Evolutionary conservation across 176 grass and related monocot genomes (phyloP), one percentile per base, ranked within the genome.

Genomic region (Eragrostis curvula): DNA sequence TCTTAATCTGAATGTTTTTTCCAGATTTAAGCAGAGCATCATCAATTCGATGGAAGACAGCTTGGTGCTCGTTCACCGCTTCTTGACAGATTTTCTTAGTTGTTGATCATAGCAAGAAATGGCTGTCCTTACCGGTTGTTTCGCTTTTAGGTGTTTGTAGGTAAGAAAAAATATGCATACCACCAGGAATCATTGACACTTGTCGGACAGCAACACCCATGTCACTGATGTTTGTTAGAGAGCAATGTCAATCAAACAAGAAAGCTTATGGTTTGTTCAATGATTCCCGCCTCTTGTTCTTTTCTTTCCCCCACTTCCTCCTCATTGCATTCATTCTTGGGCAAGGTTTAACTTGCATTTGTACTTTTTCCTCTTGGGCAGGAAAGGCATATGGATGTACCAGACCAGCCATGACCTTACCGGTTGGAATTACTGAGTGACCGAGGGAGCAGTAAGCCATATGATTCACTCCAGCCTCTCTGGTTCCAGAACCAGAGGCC

Each of bases 91-190:
- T 82, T 66, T 28, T 52, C 66, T 64, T 41, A 59, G 47, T 43
- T 77, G 83, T 87, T 75, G 52, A 68, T 75, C 50, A 15, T 71
- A 66, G 73, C 40, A 78, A 82, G 83, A 86, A 78, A 89, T 45
- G 21, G 32, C 28, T 78, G 75, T 58, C n/a, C 74, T 83, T 83
- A 73, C 59, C 18, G 30, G 30, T 40, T 78, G 60, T 83, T 78
- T 82, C 74, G 28, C 79, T 83, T 90, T 86, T 83, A 90, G 88
- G 79, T 86, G 79, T 47, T 83, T 15, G 43, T 86, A 83, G 88
- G 88, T 90, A 79, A 78, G 88, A 90, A 90, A 83, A 36, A 86
- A 46, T 68, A 73, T 27, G 68, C 23, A 64, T 27, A 41, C 29
- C 47, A 50, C 9, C 30, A 83, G 12, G 32, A 14, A 74, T 74